Evolutionary conservation across 106 monocot genomes (phyloP).

Genomic region (Gastrodia elata): DNA sequence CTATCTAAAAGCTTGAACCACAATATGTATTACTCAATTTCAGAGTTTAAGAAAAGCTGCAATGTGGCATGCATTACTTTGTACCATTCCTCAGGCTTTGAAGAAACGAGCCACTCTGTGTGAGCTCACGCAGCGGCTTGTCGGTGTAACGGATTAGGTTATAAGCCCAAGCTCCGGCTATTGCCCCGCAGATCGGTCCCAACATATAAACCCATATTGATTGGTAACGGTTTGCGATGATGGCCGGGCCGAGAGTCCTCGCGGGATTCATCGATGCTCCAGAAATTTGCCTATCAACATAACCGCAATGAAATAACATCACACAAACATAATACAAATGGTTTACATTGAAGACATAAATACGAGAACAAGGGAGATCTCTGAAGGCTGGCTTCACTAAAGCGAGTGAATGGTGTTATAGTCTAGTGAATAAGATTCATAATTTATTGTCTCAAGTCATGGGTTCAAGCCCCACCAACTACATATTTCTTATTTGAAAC

Average conservation of each 20-base stretch:
- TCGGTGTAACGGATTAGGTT: slow-evolving; percentile 71
- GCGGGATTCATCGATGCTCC: slow-evolving; percentile 94
- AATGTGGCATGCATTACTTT: neutral
- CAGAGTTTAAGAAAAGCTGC: neutral
- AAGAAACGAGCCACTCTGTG: slow-evolving; percentile 63
- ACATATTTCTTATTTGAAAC: too few species aligned
- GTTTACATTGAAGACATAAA: too few species aligned
- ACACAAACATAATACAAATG: too few species aligned
- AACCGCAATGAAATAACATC: neutral
- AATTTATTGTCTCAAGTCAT: too few species aligned
- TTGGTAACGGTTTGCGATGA: slow-evolving; percentile 33
- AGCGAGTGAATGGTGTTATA: too few species aligned
- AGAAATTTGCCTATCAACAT: slow-evolving; percentile 49
- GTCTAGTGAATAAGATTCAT: too few species aligned
- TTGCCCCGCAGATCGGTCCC: slow-evolving; percentile 38
- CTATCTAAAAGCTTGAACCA: neutral
- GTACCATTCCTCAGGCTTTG: slow-evolving; percentile 23
- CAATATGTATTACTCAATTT: neutral
- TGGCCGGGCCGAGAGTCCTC: slow-evolving; percentile 63
- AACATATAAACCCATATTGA: slow-evolving; percentile 76
- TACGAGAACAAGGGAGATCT: too few species aligned
- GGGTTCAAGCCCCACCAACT: too few species aligned
- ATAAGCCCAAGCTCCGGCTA: slow-evolving; percentile 72
- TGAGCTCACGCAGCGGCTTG: slow-evolving; percentile 64
- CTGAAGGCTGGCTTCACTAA: too few species aligned